Percentiles rank a stretch among this genome's conserved stretches.
Evolutionary conservation across 352 stramenopile species (phyloP).

Genomic region (Thraustochytrium striatum): DNA sequence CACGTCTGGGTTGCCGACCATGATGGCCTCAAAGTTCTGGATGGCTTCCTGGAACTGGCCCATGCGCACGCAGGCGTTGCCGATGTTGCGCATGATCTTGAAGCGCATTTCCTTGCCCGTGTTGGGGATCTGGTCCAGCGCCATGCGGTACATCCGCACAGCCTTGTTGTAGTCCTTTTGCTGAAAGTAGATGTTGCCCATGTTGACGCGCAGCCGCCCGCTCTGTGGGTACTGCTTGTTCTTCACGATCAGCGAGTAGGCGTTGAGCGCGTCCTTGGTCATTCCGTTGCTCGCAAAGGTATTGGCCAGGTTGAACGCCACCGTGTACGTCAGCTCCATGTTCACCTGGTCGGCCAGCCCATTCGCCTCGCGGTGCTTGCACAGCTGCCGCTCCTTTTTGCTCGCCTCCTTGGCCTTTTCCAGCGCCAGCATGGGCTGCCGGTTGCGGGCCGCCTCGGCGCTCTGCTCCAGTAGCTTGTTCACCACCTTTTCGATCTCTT

Average conservation of each 20-base stretch:
- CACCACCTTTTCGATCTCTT: slow-evolving; percentile 81
- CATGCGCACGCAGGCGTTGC: slow-evolving; percentile 83
- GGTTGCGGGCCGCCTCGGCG: slow-evolving; percentile 18
- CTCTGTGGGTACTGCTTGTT: slow-evolving; percentile 88
- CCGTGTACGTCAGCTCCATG: slow-evolving; percentile 85
- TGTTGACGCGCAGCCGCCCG: slow-evolving; percentile 86
- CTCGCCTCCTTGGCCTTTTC: slow-evolving; percentile 66
- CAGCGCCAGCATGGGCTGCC: slow-evolving; percentile 47
- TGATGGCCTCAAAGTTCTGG: slow-evolving; percentile 87
- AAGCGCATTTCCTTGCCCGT: slow-evolving; percentile 87
- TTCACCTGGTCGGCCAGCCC: slow-evolving; percentile 80
- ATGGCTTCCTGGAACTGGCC: slow-evolving; percentile 89
- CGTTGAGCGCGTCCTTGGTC: slow-evolving; percentile 87
- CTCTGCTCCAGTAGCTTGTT: slow-evolving; percentile 80
- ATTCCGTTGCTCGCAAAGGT: slow-evolving; percentile 87
- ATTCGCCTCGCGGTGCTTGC: slow-evolving; percentile 68
- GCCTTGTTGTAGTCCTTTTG: slow-evolving; percentile 86
- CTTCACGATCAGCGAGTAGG: slow-evolving; percentile 88
- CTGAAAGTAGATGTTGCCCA: slow-evolving; percentile 95
- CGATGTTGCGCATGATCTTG: slow-evolving; percentile 95
- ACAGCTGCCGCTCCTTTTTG: slow-evolving; percentile 69
- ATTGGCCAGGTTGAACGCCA: slow-evolving; percentile 89
- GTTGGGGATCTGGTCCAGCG: slow-evolving; percentile 88
- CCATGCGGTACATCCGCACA: slow-evolving; percentile 96
- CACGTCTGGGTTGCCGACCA: slow-evolving; percentile 83